Conservation (phyloP, 2,329 filamentous ascomycete genomes). For the Penicillium thymicola region DNA sequence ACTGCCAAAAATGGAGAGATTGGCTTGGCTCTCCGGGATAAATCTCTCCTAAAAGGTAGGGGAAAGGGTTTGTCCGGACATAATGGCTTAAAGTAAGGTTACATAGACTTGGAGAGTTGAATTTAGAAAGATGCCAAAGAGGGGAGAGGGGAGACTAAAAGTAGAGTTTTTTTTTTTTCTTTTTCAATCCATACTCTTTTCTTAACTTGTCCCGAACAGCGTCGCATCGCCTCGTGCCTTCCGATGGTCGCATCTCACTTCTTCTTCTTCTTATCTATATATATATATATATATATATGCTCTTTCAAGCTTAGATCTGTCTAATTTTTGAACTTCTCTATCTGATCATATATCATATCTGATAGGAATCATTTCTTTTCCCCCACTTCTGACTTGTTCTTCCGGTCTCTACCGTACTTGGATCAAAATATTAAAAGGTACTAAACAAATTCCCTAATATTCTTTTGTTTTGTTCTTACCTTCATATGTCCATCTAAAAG, state of each 20-base stretch:
- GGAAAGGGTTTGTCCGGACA: conserved; percentile 14
- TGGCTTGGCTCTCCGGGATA: background rate
- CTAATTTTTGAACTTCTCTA: background rate
- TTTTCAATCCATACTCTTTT: conserved; percentile 2
- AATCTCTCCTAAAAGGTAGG: background rate
- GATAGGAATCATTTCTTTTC: background rate
- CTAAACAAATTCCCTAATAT: background rate
- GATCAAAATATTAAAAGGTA: background rate
- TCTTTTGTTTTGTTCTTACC: background rate
- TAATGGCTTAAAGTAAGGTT: conserved; percentile 17
- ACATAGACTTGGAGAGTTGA: conserved; percentile 19
- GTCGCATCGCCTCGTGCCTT: conserved; percentile 36
- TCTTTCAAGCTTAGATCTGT: background rate
- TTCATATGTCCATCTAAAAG: background rate
- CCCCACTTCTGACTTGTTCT: background rate
- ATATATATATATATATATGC: too few relatives aligned
- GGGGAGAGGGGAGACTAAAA: background rate
- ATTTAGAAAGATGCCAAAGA: background rate
- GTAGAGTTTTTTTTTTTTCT: conserved; percentile 8
- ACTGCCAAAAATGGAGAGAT: conserved; percentile 7
- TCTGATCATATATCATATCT: background rate
- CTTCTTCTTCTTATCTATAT: background rate
- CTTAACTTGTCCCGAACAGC: conserved; percentile 22
- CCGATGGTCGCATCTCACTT: conserved; percentile 34
- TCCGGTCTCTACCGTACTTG: background rate